Conservation (phyloP, 2,329 filamentous ascomycete species). For the Curvularia spicifera region DNA sequence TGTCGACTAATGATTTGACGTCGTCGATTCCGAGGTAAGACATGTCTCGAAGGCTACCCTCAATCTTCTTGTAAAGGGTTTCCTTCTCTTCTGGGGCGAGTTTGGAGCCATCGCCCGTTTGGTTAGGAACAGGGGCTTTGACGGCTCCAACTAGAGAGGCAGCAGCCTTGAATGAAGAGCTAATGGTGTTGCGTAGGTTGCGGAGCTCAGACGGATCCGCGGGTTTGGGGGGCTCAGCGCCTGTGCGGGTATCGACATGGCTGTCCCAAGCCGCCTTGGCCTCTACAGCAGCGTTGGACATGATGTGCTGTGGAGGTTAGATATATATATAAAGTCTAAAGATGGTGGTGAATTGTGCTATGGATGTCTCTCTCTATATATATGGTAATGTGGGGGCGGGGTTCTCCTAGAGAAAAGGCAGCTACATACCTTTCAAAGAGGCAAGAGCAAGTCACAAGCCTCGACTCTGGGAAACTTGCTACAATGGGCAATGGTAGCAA, state of each 20-base stretch:
- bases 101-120: conserved; percentile 55
- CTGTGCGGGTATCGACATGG: conserved; percentile 44
- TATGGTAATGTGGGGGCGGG: neutral
- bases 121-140: conserved; percentile 38
- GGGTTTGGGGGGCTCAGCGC: conserved; percentile 34
- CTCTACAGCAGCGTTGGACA: conserved; percentile 21
- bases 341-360: neutral
- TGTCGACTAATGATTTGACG: conserved; percentile 47
- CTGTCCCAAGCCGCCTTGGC: conserved; percentile 36
- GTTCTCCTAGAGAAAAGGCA: neutral
- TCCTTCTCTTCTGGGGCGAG: conserved; percentile 43
- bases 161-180: conserved; percentile 37
- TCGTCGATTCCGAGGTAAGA: conserved; percentile 44
- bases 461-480: too few relatives aligned
- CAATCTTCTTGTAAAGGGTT: conserved; percentile 44
- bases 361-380: neutral
- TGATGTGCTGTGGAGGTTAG: conserved; percentile 12
- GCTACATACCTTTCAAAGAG: neutral
- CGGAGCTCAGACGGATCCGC: conserved; percentile 43
- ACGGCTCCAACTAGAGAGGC: conserved; percentile 40
- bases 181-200: conserved; percentile 40
- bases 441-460: neutral
- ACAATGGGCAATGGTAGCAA: too few relatives aligned
- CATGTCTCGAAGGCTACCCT: conserved; percentile 42
- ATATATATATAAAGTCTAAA: neutral